Base-by-base conservation (phyloP, 2,329 filamentous ascomycete species). In the Drechmeria coniospora region DNA sequence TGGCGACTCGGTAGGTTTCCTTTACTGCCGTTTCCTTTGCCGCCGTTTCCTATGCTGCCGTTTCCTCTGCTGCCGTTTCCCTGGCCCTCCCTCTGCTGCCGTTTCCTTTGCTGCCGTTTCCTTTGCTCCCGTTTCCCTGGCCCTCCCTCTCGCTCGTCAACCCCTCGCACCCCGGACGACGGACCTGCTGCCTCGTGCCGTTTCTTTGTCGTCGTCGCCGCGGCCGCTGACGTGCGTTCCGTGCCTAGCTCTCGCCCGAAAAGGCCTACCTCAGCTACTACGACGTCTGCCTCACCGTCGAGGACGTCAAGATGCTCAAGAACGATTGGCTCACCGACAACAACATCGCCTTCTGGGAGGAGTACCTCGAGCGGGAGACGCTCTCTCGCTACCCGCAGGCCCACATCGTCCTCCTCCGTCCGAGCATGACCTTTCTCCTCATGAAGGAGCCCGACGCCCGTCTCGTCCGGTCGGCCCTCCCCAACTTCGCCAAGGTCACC, bases 281-380 rank as follows among this genome's bases (percentile, higher is more conserved):
- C 39, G 56, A 57, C 33, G 50, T 54, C n/a, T 41, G 49, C 26
- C 38, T 95, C 41, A 93, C 81, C 27, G 72, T 76, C 49, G 82
- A 90, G 49, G 90, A 98, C 53, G 71, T 95, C 40, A 79, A 86
- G 50, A 77, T 79, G 11, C 69, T 98, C 32, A 83, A 80, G 55
- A 66, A 80, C 53, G 90, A 94, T 62, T 98, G 90, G 90, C 64
- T 98, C 28, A 94, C 87, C 23, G 90, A 98, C 52, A 94, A 93
- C 59, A 86, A 84, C 42, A 95, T 98, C 40, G 78, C 83, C 27
- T 95, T 98, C 50, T 98, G 90, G 87, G 81, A 95, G 66, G 87
- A 95, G 67, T 92, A 74, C 50, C 74, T 98, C 38, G 90, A 98
- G 54, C 81, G 75, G 36, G 87, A 95, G 59, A 75, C 83, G 35